Evolutionary conservation across 345 rosid genomes (phyloP).

Genomic region (Arabidopsis suecica): DNA sequence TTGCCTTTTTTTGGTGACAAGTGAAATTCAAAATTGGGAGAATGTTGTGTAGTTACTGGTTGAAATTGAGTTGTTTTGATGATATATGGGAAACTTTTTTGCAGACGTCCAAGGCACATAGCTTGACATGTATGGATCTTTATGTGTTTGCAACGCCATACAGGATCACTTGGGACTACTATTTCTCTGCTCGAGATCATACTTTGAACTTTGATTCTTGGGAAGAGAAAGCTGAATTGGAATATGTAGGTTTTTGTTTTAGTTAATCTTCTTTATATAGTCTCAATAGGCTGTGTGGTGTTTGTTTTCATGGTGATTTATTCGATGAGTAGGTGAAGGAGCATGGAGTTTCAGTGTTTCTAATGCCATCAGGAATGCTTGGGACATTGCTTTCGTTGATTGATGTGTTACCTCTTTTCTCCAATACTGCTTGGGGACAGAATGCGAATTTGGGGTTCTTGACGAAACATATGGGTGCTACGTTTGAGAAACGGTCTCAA

Average conservation of each 20-base stretch:
- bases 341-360: constrained; percentile 94
- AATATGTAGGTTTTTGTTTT: constrained; percentile 64
- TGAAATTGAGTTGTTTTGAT: constrained; percentile 1
- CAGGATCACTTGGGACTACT: constrained; percentile 95
- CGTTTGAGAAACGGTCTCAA: constrained; percentile 77
- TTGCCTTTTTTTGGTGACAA: not conserved
- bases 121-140: constrained; percentile 97
- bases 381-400: constrained; percentile 84
- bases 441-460: constrained; percentile 87
- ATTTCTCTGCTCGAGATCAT: constrained; percentile 81
- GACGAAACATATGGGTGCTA: constrained; percentile 88
- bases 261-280: constrained; percentile 5
- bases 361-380: constrained; percentile 97
- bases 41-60: constrained; percentile 12
- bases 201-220: constrained; percentile 81
- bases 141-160: constrained; percentile 98
- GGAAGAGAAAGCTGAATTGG: constrained; percentile 91
- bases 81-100: constrained; percentile 7
- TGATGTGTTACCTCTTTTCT: constrained; percentile 91
- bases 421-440: constrained; percentile 93
- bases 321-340: constrained; percentile 72
- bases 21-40: not conserved
- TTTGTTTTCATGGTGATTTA: constrained; percentile 6
- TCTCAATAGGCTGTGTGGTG: not conserved
- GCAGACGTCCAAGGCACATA: constrained; percentile 86